Base-by-base conservation (phyloP, 441 rosid species). In the Macaranga tanarius region DNA sequence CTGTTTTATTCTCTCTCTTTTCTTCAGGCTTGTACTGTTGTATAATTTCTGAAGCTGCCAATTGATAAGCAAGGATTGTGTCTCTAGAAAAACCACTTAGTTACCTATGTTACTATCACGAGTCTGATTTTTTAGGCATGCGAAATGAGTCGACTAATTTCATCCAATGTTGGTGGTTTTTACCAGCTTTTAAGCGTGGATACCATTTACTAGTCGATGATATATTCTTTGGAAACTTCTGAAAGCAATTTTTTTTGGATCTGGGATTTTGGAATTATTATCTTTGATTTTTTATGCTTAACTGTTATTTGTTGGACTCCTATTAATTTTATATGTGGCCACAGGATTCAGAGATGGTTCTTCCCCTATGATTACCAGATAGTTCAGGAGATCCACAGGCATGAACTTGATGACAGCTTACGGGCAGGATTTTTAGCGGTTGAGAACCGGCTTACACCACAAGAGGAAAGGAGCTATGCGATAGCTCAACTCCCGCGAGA, bases 291-390 rank as follows among this genome's bases (percentile, higher is more conserved):
- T 22, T 67, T 45, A 51, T 28, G 23, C 45, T 16, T 10, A 54
- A 20, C 61, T 10, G 31, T 45, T 23, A 52, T 17, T 31, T 2
- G 52, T 58, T 11, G 56, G 51, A 48, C 13, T 5, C 26, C 28
- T 17, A 60, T 26, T 65, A 22, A 57, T 58, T 56, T 3, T 75
- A 54, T 13, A 28, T 69, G 54, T 40, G 72, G 62, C 6, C 79
- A 50, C 91, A 96, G 99, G 78, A 62, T 88, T 55, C 94, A 96
- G 73, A 87, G 98, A 82, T 87, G 97, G 97, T 93, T 90, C 88
- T 86, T 83, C 83, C 99, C 99, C 3, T 92, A 88, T 45, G 95
- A 96, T 83, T 96, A 89, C 81, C 98, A 96, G 81, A 85, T 93
- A 19, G 84, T 93, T 69, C 99, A 93, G 87, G 97, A 96, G 85